Evolutionary conservation across 2,329 filamentous ascomycete genomes (phyloP), one percentile per base, ranked within the genome.

Genomic region (Ramichloridium luteum): DNA sequence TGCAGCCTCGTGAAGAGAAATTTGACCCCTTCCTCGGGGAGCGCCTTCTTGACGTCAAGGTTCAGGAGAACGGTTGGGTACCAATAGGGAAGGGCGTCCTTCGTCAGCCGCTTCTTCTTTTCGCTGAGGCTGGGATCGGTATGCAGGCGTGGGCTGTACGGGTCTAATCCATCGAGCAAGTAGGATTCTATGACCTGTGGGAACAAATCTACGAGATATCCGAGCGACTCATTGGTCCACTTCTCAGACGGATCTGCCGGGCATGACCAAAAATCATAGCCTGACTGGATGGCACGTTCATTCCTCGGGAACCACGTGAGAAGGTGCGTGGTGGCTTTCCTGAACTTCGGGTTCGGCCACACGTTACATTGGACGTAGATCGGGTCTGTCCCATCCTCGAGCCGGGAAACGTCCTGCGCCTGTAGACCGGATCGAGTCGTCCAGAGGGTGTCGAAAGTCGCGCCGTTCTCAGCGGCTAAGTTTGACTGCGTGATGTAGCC

Each of bases 31-130:
- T 71, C 69, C 3, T 60, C 57, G 0, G 80, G 80, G 27, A 92
- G 52, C 5, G 65, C 54, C 51, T 78, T 81, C 61, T 88, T 90
- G 23, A 85, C 61, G 40, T 92, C 82, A 13, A 92, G 47, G 50
- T 81, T 84, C 50, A 90, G 57, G 12, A 76, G 60, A 2, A 92
- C 55, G 0, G 82, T 92, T 0, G 80, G 80, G 51, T 82, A 84
- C 81, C 80, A 85, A 44, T 72, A 74, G 13, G 49, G 53, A 32
- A 58, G 50, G 17, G 38, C 40, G 18, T 48, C 33, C 17, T 53
- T 47, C 26, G 47, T 37, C 22, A 48, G 30, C 25, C 46, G 30
- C 23, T 52, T 46, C 30, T 51, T 35, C 27, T 49, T 37, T 11
- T 43, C 38, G 2, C 32, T 17, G 4, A 37, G 22, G 4, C 16